A percentile compares a stretch with the other conserved stretches of the same genome.
phyloP scores from a whole-genome alignment of 306 rosid species.

The Cyamopsis tetragonoloba region DNA sequence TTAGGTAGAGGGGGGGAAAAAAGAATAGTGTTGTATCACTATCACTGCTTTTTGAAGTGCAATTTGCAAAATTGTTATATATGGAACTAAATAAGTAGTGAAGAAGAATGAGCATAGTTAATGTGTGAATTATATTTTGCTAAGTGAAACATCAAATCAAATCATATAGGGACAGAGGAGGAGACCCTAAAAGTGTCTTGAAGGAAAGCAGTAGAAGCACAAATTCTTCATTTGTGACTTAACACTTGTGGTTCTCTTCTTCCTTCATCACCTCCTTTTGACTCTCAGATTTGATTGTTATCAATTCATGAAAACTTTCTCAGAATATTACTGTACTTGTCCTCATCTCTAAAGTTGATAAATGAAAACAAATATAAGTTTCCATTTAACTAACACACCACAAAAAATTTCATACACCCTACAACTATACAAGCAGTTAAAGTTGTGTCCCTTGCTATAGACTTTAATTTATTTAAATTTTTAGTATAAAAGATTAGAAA shows the following conservation, averaged over 20 bases:
- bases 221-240: slow-evolving; percentile 23
- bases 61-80: not conserved
- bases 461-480: too few relatives aligned
- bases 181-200: slow-evolving; percentile 27
- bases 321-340: not conserved
- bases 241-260: slow-evolving; percentile 27
- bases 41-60: too few relatives aligned
- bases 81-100: not conserved
- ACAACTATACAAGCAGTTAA: too few relatives aligned
- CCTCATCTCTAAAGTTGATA: slow-evolving; percentile 17
- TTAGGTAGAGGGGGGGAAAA: too few relatives aligned
- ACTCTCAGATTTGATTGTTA: not conserved
- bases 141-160: slow-evolving; percentile 30
- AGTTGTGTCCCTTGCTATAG: too few relatives aligned
- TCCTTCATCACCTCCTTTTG: slow-evolving; percentile 2
- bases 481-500: too few relatives aligned
- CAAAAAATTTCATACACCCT: too few relatives aligned
- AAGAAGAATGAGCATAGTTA: slow-evolving; percentile 15
- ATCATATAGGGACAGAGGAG: slow-evolving; percentile 18
- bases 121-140: slow-evolving; percentile 10
- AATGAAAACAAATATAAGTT: slow-evolving; percentile 1
- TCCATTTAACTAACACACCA: too few relatives aligned
- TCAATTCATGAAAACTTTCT: not conserved
- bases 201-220: slow-evolving; percentile 25
- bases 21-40: too few relatives aligned